Percentiles rank a stretch among this genome's conserved stretches.
Conservation (phyloP, 208 protist species). For the Crithidia thermophila region DNA sequence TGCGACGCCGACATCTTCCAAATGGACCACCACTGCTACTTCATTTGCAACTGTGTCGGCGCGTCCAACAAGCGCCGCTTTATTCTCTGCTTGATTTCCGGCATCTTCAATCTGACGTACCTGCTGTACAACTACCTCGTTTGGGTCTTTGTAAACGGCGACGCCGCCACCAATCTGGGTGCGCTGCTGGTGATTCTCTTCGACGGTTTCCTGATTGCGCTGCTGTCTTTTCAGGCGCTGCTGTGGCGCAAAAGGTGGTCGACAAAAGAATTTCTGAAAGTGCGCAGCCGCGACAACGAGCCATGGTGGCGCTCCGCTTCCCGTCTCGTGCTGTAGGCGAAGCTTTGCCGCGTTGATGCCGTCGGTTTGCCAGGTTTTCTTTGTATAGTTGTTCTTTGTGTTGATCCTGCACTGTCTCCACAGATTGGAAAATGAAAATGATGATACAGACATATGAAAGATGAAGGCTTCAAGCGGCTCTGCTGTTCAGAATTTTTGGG, state of each 20-base stretch:
- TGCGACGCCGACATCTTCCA: constrained; percentile 36
- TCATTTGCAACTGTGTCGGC: constrained; percentile 73
- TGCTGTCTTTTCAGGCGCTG: constrained; percentile 44
- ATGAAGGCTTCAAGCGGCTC: too few species aligned
- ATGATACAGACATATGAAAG: too few species aligned
- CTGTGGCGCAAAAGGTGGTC: constrained; percentile 32
- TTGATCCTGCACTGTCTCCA: too few species aligned
- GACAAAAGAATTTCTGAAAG: constrained; percentile 37
- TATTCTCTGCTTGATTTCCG: constrained; percentile 35
- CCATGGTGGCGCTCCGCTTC: not conserved
- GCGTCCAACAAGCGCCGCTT: constrained; percentile 39
- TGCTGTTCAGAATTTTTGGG: too few species aligned
- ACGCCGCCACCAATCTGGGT: constrained; percentile 34
- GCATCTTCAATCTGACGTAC: constrained; percentile 51
- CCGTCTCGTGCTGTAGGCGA: constrained; percentile 10
- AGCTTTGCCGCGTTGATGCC: too few species aligned
- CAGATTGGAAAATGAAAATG: too few species aligned
- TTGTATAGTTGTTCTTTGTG: too few species aligned
- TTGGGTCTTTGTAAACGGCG: constrained; percentile 42
- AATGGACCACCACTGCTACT: constrained; percentile 75
- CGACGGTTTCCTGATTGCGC: constrained; percentile 23
- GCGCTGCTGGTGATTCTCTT: constrained; percentile 42
- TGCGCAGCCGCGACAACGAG: constrained; percentile 7
- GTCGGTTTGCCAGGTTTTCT: not conserved
- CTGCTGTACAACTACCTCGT: constrained; percentile 38